Conservation (phyloP, 257 asterid species). For the Solanum chmielewskii region DNA sequence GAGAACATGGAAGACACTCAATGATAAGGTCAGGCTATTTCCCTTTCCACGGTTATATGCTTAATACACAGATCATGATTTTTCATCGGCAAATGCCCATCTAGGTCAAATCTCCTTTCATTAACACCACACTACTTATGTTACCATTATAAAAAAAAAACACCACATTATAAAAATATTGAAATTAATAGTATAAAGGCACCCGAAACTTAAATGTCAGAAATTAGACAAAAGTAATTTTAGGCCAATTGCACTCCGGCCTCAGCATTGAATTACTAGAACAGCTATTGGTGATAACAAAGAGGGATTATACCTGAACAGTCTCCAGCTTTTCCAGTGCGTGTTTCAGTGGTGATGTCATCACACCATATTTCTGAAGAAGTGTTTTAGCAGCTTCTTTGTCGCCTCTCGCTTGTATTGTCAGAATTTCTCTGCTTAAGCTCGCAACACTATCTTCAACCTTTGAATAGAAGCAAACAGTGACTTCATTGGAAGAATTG, state of each 20-base stretch:
- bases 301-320: slow-evolving; percentile 39
- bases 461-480: slow-evolving; percentile 19
- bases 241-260: not conserved
- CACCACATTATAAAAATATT: not conserved
- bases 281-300: not conserved
- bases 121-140: not conserved
- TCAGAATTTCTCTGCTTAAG: slow-evolving; percentile 80
- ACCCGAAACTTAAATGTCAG: not conserved
- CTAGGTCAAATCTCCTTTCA: not conserved
- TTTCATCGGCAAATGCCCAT: not conserved
- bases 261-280: not conserved
- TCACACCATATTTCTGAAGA: slow-evolving; percentile 40
- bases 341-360: slow-evolving; percentile 46
- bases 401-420: slow-evolving; percentile 88
- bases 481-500: not conserved
- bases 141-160: not conserved
- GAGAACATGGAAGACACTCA: not conserved
- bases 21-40: not conserved
- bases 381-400: slow-evolving; percentile 53
- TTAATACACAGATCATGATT: not conserved
- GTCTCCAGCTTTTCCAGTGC: slow-evolving; percentile 61
- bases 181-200: not conserved
- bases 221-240: not conserved
- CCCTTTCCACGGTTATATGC: not conserved
- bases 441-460: slow-evolving; percentile 74